Conservation (phyloP, 2,329 filamentous ascomycete genomes). For the Allantophomopsis cytisporea region DNA sequence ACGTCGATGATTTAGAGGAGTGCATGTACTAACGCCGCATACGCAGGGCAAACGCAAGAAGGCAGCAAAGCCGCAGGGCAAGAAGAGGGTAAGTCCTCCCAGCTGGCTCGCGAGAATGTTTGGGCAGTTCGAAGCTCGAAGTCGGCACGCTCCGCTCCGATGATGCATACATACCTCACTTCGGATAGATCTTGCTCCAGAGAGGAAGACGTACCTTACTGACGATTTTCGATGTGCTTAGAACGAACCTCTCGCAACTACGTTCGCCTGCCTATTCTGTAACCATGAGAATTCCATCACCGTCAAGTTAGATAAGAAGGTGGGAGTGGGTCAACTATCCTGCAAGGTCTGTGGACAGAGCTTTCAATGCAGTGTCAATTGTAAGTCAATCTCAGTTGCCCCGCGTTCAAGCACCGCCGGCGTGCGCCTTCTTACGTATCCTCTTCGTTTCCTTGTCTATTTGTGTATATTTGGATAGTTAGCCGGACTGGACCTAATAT, state of each 20-base stretch:
- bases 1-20: neutral
- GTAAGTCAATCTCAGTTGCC: constrained; percentile 32
- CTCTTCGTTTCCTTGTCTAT: too few species aligned
- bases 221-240: constrained; percentile 16
- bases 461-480: too few species aligned
- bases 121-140: neutral
- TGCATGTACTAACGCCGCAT: neutral
- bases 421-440: too few species aligned
- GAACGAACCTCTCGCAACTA: constrained; percentile 61
- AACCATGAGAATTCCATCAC: constrained; percentile 95
- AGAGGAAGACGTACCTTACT: neutral
- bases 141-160: too few species aligned
- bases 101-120: neutral
- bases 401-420: too few species aligned
- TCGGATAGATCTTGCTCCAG: too few species aligned
- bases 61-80: constrained; percentile 71
- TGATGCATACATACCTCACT: too few species aligned
- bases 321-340: constrained; percentile 68
- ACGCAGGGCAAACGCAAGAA: constrained; percentile 89
- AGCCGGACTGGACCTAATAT: constrained; percentile 4
- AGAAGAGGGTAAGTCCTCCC: too few species aligned
- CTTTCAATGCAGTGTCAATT: constrained; percentile 89
- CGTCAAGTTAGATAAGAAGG: constrained; percentile 89
- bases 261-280: constrained; percentile 97
- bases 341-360: constrained; percentile 92